These are phyloP conservation scores for Drechslera avenae DNA, from an alignment of 2,329 filamentous ascomycete genomes.

Conservation along the genomic window DNA sequence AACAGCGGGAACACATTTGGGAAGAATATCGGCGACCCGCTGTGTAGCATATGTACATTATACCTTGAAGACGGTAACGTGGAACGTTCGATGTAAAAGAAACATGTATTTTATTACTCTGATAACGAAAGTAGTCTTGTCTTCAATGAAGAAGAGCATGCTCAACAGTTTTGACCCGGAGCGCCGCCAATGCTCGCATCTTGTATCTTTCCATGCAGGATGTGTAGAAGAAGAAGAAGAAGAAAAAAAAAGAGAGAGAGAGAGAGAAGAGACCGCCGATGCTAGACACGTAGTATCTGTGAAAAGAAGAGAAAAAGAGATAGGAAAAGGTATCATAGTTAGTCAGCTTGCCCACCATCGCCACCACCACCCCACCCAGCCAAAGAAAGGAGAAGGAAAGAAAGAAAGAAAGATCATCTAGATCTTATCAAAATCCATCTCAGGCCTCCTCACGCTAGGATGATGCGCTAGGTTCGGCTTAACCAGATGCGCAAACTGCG, in stretches of 20 bases:
- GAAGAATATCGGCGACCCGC: neutral
- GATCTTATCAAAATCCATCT: constrained; percentile 39
- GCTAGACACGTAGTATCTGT: neutral
- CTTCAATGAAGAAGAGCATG: constrained; percentile 6
- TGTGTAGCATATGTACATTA: constrained; percentile 16
- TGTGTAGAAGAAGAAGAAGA: too few species aligned
- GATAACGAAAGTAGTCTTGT: neutral
- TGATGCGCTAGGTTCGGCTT: constrained; percentile 64
- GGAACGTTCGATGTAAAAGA: neutral
- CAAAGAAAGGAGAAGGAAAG: too few species aligned
- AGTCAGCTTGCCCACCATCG: constrained; percentile 2
- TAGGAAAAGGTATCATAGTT: constrained; percentile 44
- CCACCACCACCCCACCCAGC: neutral
- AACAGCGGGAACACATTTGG: neutral
- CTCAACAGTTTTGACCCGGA: constrained; percentile 10
- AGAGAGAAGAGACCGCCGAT: neutral
- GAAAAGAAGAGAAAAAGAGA: constrained; percentile 9
- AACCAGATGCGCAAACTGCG: constrained; percentile 60
- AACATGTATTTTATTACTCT: neutral
- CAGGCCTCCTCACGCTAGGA: constrained; percentile 46
- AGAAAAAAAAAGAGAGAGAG: neutral
- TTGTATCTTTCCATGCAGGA: too few species aligned
- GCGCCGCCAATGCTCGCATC: neutral
- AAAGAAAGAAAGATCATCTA: constrained; percentile 6
- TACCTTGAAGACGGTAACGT: neutral